Evolutionary conservation across 805 yeast species (phyloP).

Genomic region (Candida suzukii): DNA sequence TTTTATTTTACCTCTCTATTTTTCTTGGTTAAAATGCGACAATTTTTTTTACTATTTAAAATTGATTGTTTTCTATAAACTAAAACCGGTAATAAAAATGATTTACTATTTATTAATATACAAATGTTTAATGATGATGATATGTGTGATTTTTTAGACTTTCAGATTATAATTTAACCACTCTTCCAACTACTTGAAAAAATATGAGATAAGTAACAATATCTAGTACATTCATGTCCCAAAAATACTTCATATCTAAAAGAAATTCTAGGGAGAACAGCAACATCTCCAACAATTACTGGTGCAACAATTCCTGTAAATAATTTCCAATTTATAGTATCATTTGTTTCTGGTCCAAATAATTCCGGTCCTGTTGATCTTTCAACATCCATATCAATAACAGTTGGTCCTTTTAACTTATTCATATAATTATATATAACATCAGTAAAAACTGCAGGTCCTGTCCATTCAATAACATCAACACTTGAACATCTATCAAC

Average conservation of each 20-base stretch:
- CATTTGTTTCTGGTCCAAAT: slow-evolving; percentile 2
- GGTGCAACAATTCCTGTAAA: slow-evolving; percentile 1
- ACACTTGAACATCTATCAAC: slow-evolving; percentile 52
- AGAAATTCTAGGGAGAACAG: background rate
- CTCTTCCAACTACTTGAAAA: slow-evolving; percentile 3
- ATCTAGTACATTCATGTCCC: background rate
- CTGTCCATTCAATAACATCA: slow-evolving; percentile 85
- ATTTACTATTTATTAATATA: too few relatives aligned
- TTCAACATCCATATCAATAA: slow-evolving; percentile 2
- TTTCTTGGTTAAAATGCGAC: too few relatives aligned
- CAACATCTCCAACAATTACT: slow-evolving; percentile 1
- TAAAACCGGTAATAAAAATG: too few relatives aligned
- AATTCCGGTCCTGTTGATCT: background rate
- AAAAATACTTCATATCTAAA: slow-evolving; percentile 5
- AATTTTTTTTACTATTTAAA: too few relatives aligned
- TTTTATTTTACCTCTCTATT: too few relatives aligned
- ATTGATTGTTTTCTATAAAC: too few relatives aligned
- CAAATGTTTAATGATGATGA: too few relatives aligned
- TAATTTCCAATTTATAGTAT: slow-evolving; percentile 1
- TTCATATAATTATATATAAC: slow-evolving; percentile 39
- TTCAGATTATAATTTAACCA: background rate
- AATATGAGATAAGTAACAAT: background rate
- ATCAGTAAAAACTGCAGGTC: slow-evolving; percentile 87
- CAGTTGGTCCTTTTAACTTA: slow-evolving; percentile 12
- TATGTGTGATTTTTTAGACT: too few relatives aligned